Conservation (phyloP, 208 protist genomes). For the Wallacemonas sp. region DNA sequence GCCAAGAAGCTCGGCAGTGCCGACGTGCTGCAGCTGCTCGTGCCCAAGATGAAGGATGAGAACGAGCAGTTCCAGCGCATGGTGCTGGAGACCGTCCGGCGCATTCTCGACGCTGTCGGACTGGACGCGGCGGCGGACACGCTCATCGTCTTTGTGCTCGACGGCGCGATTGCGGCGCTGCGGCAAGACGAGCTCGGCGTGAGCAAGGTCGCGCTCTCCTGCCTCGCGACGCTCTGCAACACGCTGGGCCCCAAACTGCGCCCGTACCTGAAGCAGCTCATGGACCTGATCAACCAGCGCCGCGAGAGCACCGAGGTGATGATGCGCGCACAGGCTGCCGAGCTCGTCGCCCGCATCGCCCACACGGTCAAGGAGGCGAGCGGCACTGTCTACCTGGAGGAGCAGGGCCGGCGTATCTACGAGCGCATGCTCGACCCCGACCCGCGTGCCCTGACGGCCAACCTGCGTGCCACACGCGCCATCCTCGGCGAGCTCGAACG, state of each 20-base stretch:
- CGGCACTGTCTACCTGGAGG: slow-evolving; percentile 93
- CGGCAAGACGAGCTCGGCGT: slow-evolving; percentile 95
- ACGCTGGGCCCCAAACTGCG: slow-evolving; percentile 92
- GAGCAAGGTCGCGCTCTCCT: slow-evolving; percentile 84
- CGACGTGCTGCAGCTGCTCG: slow-evolving; percentile 93
- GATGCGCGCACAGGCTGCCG: slow-evolving; percentile 96
- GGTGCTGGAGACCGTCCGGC: slow-evolving; percentile 94
- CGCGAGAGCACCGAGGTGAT: slow-evolving; percentile 94
- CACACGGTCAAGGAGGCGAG: slow-evolving; percentile 94
- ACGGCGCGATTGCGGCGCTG: slow-evolving; percentile 97
- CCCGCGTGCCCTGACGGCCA: slow-evolving; percentile 96
- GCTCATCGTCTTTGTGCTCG: slow-evolving; percentile 95
- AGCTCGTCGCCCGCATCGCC: slow-evolving; percentile 96
- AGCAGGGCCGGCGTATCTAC: slow-evolving; percentile 97
- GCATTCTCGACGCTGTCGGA: slow-evolving; percentile 72
- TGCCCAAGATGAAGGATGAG: slow-evolving; percentile 98
- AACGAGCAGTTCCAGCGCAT: slow-evolving; percentile 97
- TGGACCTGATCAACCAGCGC: slow-evolving; percentile 96
- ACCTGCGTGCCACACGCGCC: slow-evolving; percentile 95
- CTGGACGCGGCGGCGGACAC: slow-evolving; percentile 90
- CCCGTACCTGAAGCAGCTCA: slow-evolving; percentile 95
- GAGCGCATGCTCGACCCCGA: slow-evolving; percentile 98
- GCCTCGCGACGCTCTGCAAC: slow-evolving; percentile 95
- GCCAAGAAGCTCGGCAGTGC: slow-evolving; percentile 95
- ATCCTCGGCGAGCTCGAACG: slow-evolving; percentile 97